Percentiles rank a stretch among this genome's conserved stretches.
Evolutionary conservation across 169 alveolate species (phyloP).

Genomic region (Plasmodium gonderi): DNA sequence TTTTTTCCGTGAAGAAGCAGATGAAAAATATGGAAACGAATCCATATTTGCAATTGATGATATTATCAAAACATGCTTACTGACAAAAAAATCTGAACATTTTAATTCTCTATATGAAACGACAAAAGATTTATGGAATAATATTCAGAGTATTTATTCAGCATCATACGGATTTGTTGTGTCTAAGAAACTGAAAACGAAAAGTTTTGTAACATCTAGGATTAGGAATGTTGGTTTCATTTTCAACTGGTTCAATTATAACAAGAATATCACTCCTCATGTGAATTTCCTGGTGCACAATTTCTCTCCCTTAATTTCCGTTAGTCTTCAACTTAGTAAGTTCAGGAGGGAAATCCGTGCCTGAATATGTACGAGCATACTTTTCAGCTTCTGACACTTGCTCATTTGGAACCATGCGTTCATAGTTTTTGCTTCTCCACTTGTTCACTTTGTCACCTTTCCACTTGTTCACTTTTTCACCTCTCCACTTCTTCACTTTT

Average conservation of each 20-base stretch:
- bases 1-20: constrained; percentile 55
- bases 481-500: neutral
- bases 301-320: constrained; percentile 32
- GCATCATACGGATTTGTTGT: constrained; percentile 52
- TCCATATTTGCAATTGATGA: constrained; percentile 58
- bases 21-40: constrained; percentile 19
- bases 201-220: neutral
- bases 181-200: constrained; percentile 12
- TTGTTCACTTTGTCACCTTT: neutral
- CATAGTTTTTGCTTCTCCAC: no score
- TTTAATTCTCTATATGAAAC: constrained; percentile 23
- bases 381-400: neutral
- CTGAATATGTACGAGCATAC: neutral
- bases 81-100: constrained; percentile 14
- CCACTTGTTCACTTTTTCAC: neutral
- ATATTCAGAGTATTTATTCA: constrained; percentile 25
- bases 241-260: constrained; percentile 35
- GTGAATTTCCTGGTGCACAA: constrained; percentile 26
- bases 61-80: constrained; percentile 23
- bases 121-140: constrained; percentile 29
- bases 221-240: constrained; percentile 57
- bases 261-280: neutral
- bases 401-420: no score
- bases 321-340: constrained; percentile 38
- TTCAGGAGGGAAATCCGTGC: neutral